A percentile compares a stretch with the other conserved stretches of the same genome.
Evolutionary conservation across 257 asterid species (phyloP).

Genomic region (Solanum medicagineum): DNA sequence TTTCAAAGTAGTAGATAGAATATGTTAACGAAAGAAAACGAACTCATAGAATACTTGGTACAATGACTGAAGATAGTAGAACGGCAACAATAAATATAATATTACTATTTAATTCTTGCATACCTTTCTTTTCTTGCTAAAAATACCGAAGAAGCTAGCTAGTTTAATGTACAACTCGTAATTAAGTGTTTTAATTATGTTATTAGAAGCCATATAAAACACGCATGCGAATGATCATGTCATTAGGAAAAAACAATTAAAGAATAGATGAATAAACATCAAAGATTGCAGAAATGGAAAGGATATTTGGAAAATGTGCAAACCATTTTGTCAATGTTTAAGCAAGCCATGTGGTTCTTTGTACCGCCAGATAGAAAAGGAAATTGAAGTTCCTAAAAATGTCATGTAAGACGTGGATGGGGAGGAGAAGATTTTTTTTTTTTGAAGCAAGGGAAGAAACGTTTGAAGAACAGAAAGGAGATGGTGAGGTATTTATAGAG

Average conservation of each 20-base stretch:
- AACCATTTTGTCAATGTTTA: constrained; percentile 16
- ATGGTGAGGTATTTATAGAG: background rate
- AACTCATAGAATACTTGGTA: background rate
- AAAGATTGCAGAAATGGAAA: background rate
- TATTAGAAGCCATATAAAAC: background rate
- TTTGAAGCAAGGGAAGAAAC: background rate
- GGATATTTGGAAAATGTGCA: background rate
- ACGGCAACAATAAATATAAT: background rate
- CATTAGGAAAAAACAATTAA: background rate
- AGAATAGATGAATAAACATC: background rate
- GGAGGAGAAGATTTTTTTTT: background rate
- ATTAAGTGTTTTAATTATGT: background rate
- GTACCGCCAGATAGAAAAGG: background rate
- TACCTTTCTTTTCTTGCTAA: background rate
- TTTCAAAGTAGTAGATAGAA: background rate
- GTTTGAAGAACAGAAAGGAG: background rate
- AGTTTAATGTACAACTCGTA: background rate
- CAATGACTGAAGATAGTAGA: background rate
- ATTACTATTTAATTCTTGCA: background rate
- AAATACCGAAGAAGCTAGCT: background rate
- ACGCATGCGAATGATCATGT: background rate
- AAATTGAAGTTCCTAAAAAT: background rate
- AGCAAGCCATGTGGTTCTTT: constrained; percentile 18
- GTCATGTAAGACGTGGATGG: background rate
- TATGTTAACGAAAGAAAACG: background rate